These are phyloP conservation scores for Alternaria sp. DNA, from an alignment of 2,329 filamentous ascomycete species.

Conservation along the genomic window DNA sequence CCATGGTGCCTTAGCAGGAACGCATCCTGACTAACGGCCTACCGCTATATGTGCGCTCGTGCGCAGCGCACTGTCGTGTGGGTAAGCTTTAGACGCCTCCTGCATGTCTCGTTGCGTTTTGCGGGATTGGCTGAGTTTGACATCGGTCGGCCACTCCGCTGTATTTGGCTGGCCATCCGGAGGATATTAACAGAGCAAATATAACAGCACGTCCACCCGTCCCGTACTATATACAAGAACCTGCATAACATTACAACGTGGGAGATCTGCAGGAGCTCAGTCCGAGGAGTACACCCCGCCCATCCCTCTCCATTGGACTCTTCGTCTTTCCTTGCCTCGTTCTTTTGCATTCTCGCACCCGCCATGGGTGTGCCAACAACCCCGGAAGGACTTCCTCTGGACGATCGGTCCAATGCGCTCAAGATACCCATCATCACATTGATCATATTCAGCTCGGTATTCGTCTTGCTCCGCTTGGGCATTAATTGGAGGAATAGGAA, in stretches of 20 bases:
- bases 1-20: background rate
- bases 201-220: constrained; percentile 12
- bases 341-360: constrained; percentile 3
- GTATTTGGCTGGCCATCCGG: background rate
- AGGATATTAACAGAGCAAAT: constrained; percentile 10
- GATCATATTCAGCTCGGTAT: constrained; percentile 34
- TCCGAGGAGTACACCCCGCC: background rate
- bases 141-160: constrained; percentile 3
- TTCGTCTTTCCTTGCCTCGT: background rate
- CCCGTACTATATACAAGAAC: background rate
- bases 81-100: constrained; percentile 4
- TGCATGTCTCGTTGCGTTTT: constrained; percentile 6
- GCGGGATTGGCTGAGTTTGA: constrained; percentile 6
- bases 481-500: constrained; percentile 35
- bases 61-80: constrained; percentile 3
- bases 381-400: constrained; percentile 25
- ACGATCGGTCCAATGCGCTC: constrained; percentile 34
- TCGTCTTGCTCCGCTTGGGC: constrained; percentile 30
- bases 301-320: background rate
- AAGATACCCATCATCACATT: constrained; percentile 34
- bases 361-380: constrained; percentile 26
- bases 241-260: constrained; percentile 4
- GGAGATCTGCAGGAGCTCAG: background rate
- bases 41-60: background rate
- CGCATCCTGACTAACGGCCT: constrained; percentile 8